phyloP scores from a whole-genome alignment of 2,329 filamentous ascomycete genomes.

The Didymella exigua region DNA sequence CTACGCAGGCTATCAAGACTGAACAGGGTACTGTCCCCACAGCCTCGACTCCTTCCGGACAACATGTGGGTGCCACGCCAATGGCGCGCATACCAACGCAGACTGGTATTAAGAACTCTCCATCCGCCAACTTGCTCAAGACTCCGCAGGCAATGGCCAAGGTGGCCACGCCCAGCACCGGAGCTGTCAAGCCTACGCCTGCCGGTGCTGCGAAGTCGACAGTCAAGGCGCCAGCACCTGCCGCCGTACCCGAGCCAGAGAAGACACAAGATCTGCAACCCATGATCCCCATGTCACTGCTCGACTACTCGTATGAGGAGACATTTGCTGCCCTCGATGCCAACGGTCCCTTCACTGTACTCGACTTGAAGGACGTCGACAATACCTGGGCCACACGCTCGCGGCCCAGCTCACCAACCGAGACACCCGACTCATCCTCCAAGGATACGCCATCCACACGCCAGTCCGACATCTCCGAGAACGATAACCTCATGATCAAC shows the following conservation, averaged over 20 bases:
- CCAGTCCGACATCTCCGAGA: conserved; percentile 52
- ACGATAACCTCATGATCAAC: conserved; percentile 50
- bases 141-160: conserved; percentile 45
- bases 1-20: conserved; percentile 38
- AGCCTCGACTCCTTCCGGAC: conserved; percentile 44
- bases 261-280: conserved; percentile 34
- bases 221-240: conserved; percentile 34
- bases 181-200: conserved; percentile 42
- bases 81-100: conserved; percentile 48
- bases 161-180: conserved; percentile 42
- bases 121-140: conserved; percentile 46
- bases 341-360: conserved; percentile 38
- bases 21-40: conserved; percentile 42
- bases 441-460: conserved; percentile 47
- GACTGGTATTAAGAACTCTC: conserved; percentile 46
- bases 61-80: conserved; percentile 41
- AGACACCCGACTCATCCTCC: conserved; percentile 44
- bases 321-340: conserved; percentile 42
- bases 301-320: conserved; percentile 44
- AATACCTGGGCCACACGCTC: conserved; percentile 43
- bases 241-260: conserved; percentile 23
- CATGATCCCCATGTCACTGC: conserved; percentile 34
- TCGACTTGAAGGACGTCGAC: conserved; percentile 46
- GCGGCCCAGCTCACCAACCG: conserved; percentile 38
- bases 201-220: conserved; percentile 31